Percentiles rank a stretch among this genome's conserved stretches.
Conservation (phyloP, 2,329 filamentous ascomycete genomes). For the Ceratocystis eucalypticola region DNA sequence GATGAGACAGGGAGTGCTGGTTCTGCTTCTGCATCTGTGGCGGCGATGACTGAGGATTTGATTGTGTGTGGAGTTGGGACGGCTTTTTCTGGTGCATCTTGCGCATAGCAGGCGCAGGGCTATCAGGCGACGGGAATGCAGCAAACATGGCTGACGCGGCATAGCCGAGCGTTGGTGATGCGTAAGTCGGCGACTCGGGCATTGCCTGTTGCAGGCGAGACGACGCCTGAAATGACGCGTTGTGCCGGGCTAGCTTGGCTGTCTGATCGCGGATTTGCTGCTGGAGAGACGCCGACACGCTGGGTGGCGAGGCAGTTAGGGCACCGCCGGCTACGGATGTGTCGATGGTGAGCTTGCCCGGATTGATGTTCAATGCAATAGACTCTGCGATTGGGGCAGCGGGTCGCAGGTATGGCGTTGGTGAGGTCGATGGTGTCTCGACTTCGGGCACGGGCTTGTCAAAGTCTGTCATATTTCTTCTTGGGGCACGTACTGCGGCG, state of each 20-base stretch:
- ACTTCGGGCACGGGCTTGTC: slow-evolving; percentile 4
- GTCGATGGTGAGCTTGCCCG: neutral
- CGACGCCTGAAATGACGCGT: slow-evolving; percentile 8
- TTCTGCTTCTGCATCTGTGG: slow-evolving; percentile 2
- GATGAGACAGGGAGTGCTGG: neutral
- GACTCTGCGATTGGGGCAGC: neutral
- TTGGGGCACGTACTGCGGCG: neutral
- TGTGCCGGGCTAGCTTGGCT: slow-evolving; percentile 8
- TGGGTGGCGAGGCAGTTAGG: neutral
- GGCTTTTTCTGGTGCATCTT: neutral
- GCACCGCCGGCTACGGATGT: neutral
- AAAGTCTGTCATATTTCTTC: neutral
- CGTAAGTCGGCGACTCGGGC: neutral
- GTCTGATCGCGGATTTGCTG: slow-evolving; percentile 13
- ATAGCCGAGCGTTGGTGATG: slow-evolving; percentile 7
- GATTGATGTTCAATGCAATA: neutral
- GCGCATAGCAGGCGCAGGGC: slow-evolving; percentile 1
- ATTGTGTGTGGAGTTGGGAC: neutral
- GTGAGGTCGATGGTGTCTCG: slow-evolving; percentile 9
- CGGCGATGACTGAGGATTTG: neutral
- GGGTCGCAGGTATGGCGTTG: neutral
- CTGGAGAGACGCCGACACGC: neutral
- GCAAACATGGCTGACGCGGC: slow-evolving; percentile 3
- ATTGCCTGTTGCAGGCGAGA: neutral
- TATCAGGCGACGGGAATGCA: slow-evolving; percentile 3